phyloP scores from a whole-genome alignment of 2,329 filamentous ascomycete species.

The Thermoascus crustaceus region DNA sequence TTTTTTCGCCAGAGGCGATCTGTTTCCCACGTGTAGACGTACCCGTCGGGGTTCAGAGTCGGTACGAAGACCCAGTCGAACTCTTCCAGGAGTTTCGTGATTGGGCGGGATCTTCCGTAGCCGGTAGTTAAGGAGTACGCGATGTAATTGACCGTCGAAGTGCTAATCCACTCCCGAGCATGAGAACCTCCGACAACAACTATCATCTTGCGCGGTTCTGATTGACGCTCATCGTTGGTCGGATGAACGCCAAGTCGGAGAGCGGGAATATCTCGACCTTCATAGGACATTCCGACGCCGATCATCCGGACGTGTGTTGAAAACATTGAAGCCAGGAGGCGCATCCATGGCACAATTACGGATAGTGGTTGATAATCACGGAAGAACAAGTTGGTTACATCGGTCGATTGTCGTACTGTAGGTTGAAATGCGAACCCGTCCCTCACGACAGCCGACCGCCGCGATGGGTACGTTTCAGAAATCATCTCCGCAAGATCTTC shows the following conservation, averaged over 20 bases:
- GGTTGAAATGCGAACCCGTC: slow-evolving; percentile 22
- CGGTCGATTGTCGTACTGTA: slow-evolving; percentile 23
- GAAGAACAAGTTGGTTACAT: slow-evolving; percentile 67
- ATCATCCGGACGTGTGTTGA: slow-evolving; percentile 66
- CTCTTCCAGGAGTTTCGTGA: slow-evolving; percentile 69
- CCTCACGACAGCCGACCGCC: slow-evolving; percentile 22
- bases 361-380: slow-evolving; percentile 81
- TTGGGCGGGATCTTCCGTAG: slow-evolving; percentile 62
- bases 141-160: slow-evolving; percentile 81
- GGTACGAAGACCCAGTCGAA: slow-evolving; percentile 88
- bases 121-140: slow-evolving; percentile 80
- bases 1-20: slow-evolving; percentile 96
- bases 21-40: slow-evolving; percentile 84
- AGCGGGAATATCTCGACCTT: slow-evolving; percentile 78
- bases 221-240: slow-evolving; percentile 36
- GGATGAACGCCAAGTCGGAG: slow-evolving; percentile 63
- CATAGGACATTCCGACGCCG: slow-evolving; percentile 74
- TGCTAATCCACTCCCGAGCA: slow-evolving; percentile 93
- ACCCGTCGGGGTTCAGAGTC: slow-evolving; percentile 85
- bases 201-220: slow-evolving; percentile 60
- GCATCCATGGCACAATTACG: slow-evolving; percentile 86
- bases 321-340: slow-evolving; percentile 81
- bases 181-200: slow-evolving; percentile 81
- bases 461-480: slow-evolving; percentile 62
- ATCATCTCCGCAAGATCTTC: slow-evolving; percentile 71